Base-by-base conservation (phyloP, 225 moss, liverwort and hornwort species). In the Lunularia cruciata region DNA sequence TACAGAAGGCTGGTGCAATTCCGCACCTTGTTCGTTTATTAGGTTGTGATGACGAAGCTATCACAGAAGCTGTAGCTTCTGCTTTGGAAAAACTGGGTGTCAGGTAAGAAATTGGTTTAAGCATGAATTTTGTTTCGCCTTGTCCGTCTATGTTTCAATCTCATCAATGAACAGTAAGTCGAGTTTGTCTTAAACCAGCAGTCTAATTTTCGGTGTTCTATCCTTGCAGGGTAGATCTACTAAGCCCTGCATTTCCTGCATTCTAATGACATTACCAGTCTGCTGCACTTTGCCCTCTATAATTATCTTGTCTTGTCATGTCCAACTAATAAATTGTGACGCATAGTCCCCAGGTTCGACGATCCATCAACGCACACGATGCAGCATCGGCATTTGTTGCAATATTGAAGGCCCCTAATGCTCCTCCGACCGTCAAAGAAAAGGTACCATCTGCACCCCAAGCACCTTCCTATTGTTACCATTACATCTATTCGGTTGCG, bases 1-100 rank as follows among this genome's bases (percentile, higher is more conserved):
- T 91, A 71, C 85, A 88, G 64, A 89, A 85, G 56, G 91, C 89
- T 23, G 94, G 94, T 42, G 91, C 89, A 46, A 78, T 95, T 71
- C 89, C 89, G 51, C 91, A 89, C 67, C 75, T 95, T 63, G 94
- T 91, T 20, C 87, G 89, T 31, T 75, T 89, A 80, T 77, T 95
- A 40, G 91, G 94, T 15, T 91, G 87, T 52, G 91, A 86, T 69
- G 86, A 95, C 72, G 89, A 86, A 81, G 87, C 63, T 27, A 83
- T 83, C 31, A 91, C 86, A 4, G 87, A 85, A 53, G 87, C 89
- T 25, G 87, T 85, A 15, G 86, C 85, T 51, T 75, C 79, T 51
- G 86, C 91, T 10, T 76, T 95, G 65, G 89, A 86, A 35, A 86
- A 77, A 70, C 77, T 95, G 70, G 87, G 86, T 35, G 72, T 83